Evolutionary conservation across 345 rosid species (phyloP).

Genomic region (Lumnitzera racemosa): DNA sequence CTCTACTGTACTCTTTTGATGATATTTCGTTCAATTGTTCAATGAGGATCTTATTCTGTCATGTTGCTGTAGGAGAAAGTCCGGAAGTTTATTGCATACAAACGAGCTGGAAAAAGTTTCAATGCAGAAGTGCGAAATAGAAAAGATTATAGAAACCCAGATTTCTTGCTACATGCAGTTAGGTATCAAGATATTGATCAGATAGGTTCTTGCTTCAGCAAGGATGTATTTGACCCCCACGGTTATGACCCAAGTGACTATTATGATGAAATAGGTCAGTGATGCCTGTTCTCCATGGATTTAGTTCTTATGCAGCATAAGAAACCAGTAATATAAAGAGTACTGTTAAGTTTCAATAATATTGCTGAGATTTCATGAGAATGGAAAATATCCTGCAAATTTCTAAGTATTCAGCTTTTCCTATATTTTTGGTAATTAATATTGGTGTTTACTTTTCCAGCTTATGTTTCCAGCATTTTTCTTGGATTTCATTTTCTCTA

Average conservation of each 20-base stretch:
- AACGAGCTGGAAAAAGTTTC: constrained; percentile 84
- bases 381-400: no score
- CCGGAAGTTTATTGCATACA: constrained; percentile 69
- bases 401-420: no score
- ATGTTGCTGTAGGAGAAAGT: constrained; percentile 56
- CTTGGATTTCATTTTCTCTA: no score
- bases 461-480: no score
- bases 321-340: no score
- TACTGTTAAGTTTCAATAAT: no score
- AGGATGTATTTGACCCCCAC: constrained; percentile 90
- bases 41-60: constrained; percentile 3
- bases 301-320: background rate
- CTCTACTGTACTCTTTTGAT: background rate
- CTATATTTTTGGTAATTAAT: no score
- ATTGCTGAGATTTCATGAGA: no score
- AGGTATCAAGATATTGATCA: constrained; percentile 90
- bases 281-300: constrained; percentile 4
- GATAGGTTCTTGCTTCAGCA: constrained; percentile 85
- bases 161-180: constrained; percentile 87
- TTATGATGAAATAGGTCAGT: constrained; percentile 70
- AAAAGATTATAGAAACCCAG: constrained; percentile 93
- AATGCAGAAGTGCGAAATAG: constrained; percentile 91
- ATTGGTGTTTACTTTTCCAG: no score
- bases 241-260: constrained; percentile 86
- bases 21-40: background rate